Conservation (phyloP, 352 stramenopile genomes). For the Globisporangium camurandrum region DNA sequence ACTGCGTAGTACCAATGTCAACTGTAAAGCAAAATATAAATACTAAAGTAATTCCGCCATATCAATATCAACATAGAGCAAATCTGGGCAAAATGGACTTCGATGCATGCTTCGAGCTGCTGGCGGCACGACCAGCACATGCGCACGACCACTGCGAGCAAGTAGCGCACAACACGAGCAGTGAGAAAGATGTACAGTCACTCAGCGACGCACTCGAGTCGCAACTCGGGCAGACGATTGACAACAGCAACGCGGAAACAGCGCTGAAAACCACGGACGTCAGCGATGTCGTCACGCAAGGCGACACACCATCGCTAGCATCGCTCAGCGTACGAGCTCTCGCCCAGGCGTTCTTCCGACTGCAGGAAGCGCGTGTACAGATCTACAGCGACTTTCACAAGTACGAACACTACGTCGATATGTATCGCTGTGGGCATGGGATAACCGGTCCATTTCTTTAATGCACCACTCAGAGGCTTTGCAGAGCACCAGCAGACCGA, state of each 20-base stretch:
- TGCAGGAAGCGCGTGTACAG: constrained; percentile 58
- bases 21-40: no score
- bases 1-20: no score
- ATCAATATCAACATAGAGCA: not conserved
- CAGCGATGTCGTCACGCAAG: constrained; percentile 4
- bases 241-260: not conserved
- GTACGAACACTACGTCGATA: constrained; percentile 12
- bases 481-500: constrained; percentile 53
- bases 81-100: constrained; percentile 50
- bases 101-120: constrained; percentile 49
- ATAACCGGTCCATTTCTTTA: no score
- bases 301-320: constrained; percentile 6
- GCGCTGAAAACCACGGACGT: not conserved
- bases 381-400: constrained; percentile 64
- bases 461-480: constrained; percentile 41
- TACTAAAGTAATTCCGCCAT: not conserved
- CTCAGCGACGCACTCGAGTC: constrained; percentile 12
- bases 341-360: constrained; percentile 30
- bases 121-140: constrained; percentile 47
- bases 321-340: constrained; percentile 17
- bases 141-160: constrained; percentile 54
- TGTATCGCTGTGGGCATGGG: no score
- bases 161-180: constrained; percentile 10
- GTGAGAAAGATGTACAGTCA: constrained; percentile 5
- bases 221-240: not conserved